Evolutionary conservation across 129 eudicot genomes (phyloP), one percentile per base, ranked within the genome.

Genomic region (Tagetes patula): DNA sequence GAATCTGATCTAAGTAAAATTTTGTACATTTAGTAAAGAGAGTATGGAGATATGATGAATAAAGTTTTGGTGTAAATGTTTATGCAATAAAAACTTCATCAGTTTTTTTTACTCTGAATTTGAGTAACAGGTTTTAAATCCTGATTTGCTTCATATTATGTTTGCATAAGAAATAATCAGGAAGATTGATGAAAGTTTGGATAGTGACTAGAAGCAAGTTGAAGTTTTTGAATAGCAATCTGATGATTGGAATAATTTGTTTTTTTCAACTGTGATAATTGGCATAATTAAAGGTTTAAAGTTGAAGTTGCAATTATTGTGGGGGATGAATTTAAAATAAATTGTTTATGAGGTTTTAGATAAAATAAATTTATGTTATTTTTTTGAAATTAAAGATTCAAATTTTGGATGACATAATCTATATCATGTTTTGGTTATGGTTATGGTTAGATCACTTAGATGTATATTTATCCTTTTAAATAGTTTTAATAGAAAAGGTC

Each of bases 31-130:
- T 20, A 45, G 75, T 76, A 41, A 67, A 67, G 74, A 56, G 61
- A 32, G 34, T 68, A 68, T 63, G 41, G 67, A 66, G 79, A n/a
- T 54, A 20, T 45, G 49, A 34, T 76, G 61, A 68, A 43, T 68
- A 47, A 76, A 61, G 61, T 61, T 30, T 34, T 67, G 68, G 46
- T 76, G 80, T 76, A 67, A 55, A 67, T 76, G 69, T 56, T 47
- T 30, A 68, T 68, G 69, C 80, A 11, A 69, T 76, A 75, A 67
- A 67, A 52, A 69, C 69, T 58, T 68, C 42, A 50, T 74, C 69
- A 46, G 68, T 72, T 72, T 43, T 56, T 8, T 4, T 31, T 32
- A 30, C 36, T 34, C 59, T 34, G 61, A 47, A 6, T 40, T 3
- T 75, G 46, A 75, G 66, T 55, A 62, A 45, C 13, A 6, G 54